Conservation (phyloP, 331 rosid genomes). For the Cydonia oblonga region DNA sequence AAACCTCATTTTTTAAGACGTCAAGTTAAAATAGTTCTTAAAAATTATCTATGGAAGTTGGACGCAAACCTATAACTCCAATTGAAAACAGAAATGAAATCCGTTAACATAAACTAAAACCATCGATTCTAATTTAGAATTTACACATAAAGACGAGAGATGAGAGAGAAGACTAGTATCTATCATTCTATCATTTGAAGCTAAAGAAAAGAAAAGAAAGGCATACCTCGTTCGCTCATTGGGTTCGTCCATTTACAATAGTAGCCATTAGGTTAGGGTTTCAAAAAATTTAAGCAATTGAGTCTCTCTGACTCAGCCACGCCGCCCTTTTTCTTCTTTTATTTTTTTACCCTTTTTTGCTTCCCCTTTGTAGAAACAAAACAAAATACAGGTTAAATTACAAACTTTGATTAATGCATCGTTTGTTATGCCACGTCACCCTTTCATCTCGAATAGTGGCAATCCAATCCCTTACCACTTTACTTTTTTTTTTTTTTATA, state of each 20-base stretch:
- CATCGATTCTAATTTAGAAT: neutral
- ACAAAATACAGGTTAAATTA: neutral
- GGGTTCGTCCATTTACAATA: neutral
- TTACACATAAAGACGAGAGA: neutral
- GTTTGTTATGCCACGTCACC: neutral
- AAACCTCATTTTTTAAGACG: neutral
- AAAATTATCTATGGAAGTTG: neutral
- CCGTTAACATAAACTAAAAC: neutral
- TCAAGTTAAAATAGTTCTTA: neutral
- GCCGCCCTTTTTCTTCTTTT: neutral
- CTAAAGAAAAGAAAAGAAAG: neutral
- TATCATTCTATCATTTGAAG: neutral
- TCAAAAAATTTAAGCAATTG: neutral
- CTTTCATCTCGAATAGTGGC: neutral
- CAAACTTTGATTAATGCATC: neutral
- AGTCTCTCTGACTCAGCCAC: neutral
- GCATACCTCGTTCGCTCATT: neutral
- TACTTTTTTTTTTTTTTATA: no score
- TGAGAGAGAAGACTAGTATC: neutral
- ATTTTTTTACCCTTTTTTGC: neutral
- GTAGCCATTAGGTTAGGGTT: neutral
- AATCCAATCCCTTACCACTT: no score
- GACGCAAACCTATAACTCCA: neutral
- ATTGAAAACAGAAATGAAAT: neutral
- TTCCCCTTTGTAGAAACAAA: neutral